phyloP scores from a whole-genome alignment of 1,284 basidiomycete species.

The Gymnopus androsaceus region DNA sequence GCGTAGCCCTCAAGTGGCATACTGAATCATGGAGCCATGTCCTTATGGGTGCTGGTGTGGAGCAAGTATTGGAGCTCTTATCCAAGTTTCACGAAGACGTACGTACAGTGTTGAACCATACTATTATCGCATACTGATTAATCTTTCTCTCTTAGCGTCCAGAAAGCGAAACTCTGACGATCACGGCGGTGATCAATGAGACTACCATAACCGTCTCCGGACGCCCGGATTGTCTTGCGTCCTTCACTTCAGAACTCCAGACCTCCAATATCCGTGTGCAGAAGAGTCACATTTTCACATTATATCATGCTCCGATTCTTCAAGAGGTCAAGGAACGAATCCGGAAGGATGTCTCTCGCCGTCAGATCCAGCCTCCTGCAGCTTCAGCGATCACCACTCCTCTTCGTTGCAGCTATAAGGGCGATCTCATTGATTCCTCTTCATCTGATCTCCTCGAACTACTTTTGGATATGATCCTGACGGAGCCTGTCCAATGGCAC shows the following conservation, averaged over 20 bases:
- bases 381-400: constrained; percentile 46
- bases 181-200: constrained; percentile 53
- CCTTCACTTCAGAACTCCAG: constrained; percentile 33
- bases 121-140: constrained; percentile 15
- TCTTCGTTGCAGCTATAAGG: constrained; percentile 48
- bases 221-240: constrained; percentile 46
- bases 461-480: constrained; percentile 59
- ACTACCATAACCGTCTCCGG: constrained; percentile 59
- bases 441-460: constrained; percentile 42
- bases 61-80: no score
- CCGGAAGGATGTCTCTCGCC: constrained; percentile 42
- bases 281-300: constrained; percentile 46
- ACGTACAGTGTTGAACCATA: constrained; percentile 1
- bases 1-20: constrained; percentile 50
- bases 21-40: constrained; percentile 45
- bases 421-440: constrained; percentile 26
- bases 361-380: constrained; percentile 54
- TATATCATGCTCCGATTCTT: constrained; percentile 54
- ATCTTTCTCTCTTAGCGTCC: no score
- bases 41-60: constrained; percentile 41
- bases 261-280: constrained; percentile 33
- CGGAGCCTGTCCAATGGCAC: constrained; percentile 59
- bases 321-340: constrained; percentile 35
- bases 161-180: constrained; percentile 11
- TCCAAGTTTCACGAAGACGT: no score